Percentiles rank a stretch among this genome's conserved stretches.
Evolutionary conservation across 228 moss, liverwort and hornwort species (phyloP).

Genomic region (Sphagnum magellanicum): DNA sequence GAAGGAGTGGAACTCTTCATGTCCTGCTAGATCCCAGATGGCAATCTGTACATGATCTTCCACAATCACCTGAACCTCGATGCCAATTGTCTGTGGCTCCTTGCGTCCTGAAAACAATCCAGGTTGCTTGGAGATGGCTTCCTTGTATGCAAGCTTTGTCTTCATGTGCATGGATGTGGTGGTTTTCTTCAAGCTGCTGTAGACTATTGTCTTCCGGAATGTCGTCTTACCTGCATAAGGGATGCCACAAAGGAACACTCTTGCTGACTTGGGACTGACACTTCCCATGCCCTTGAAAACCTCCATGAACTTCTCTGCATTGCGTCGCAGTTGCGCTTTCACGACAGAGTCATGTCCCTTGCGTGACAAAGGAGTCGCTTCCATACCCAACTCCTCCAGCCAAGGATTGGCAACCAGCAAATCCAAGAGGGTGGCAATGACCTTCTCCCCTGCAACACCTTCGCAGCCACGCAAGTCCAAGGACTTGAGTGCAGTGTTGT

Average conservation of each 20-base stretch:
- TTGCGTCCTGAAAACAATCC: slow-evolving; percentile 34
- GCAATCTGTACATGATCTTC: slow-evolving; percentile 51
- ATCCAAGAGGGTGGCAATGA: slow-evolving; percentile 46
- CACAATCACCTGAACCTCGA: slow-evolving; percentile 44
- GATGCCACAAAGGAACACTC: slow-evolving; percentile 73
- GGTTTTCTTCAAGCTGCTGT: slow-evolving; percentile 48
- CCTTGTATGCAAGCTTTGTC: slow-evolving; percentile 30
- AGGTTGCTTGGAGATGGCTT: slow-evolving; percentile 28
- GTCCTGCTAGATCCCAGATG: slow-evolving; percentile 72
- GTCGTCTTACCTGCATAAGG: slow-evolving; percentile 71
- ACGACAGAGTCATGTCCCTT: slow-evolving; percentile 54
- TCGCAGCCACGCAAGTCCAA: slow-evolving; percentile 48
- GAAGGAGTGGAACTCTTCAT: slow-evolving; percentile 63
- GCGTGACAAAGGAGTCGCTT: slow-evolving; percentile 44
- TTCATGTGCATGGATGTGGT: slow-evolving; percentile 34
- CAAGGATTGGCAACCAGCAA: slow-evolving; percentile 46
- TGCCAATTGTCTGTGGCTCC: slow-evolving; percentile 38
- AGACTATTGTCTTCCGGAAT: slow-evolving; percentile 63
- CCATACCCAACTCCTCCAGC: slow-evolving; percentile 44
- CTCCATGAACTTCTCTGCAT: slow-evolving; percentile 44
- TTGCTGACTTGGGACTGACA: slow-evolving; percentile 48
- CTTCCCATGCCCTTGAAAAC: slow-evolving; percentile 59
- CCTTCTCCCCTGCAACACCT: slow-evolving; percentile 43
- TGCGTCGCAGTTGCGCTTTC: slow-evolving; percentile 41
- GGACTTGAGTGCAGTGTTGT: slow-evolving; percentile 31